phyloP scores from a whole-genome alignment of 2,329 filamentous ascomycete species.

The Rhinocladiella mackenziei region DNA sequence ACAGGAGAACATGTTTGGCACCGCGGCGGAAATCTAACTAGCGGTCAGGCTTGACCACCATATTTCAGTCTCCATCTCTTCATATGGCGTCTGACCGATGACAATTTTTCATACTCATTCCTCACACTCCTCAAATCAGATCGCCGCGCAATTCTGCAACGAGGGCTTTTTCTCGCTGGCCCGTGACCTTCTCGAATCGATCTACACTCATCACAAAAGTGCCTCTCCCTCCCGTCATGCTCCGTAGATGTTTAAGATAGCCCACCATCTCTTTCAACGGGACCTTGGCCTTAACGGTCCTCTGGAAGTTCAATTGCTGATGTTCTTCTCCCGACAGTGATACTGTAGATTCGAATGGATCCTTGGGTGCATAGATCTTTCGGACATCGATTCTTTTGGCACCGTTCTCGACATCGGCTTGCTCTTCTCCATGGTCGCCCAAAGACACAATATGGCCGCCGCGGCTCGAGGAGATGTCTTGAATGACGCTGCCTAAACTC shows the following conservation, averaged over 20 bases:
- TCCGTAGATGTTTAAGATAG: constrained; percentile 82
- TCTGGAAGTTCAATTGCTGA: constrained; percentile 42
- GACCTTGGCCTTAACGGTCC: constrained; percentile 76
- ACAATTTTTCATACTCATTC: too few relatives aligned
- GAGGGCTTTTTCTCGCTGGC: constrained; percentile 56
- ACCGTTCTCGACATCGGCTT: constrained; percentile 31
- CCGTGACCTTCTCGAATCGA: constrained; percentile 64
- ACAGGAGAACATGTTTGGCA: too few relatives aligned
- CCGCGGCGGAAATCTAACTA: too few relatives aligned
- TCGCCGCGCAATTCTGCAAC: constrained; percentile 44
- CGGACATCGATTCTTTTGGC: constrained; percentile 59
- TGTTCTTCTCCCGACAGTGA: constrained; percentile 31
- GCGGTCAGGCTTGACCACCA: too few relatives aligned
- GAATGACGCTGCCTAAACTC: constrained; percentile 74
- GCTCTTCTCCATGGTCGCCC: constrained; percentile 45
- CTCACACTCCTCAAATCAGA: too few relatives aligned
- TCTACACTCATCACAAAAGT: constrained; percentile 73
- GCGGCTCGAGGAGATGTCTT: constrained; percentile 70
- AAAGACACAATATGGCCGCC: constrained; percentile 72
- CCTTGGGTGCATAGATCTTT: constrained; percentile 80
- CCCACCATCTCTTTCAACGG: constrained; percentile 96
- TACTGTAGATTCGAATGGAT: constrained; percentile 62
- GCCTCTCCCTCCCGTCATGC: constrained; percentile 79
- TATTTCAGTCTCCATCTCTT: too few relatives aligned
- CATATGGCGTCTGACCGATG: too few relatives aligned